These are phyloP conservation scores for Aspergillus hancockii DNA, from an alignment of 495 filamentous ascomycete species.

Conservation along the genomic window DNA sequence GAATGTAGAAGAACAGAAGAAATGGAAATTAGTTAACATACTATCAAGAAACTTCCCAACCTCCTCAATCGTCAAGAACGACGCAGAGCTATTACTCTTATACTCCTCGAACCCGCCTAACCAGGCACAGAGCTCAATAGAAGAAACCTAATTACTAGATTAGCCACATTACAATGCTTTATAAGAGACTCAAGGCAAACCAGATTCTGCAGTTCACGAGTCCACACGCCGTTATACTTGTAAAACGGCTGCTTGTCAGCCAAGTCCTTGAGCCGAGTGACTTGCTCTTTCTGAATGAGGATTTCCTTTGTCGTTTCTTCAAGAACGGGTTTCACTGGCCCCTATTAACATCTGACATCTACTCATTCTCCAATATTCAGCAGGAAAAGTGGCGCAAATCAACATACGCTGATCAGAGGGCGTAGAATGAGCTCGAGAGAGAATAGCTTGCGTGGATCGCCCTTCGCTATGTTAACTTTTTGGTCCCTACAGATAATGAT, in stretches of 20 bases:
- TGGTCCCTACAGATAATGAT: background rate
- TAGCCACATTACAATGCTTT: background rate
- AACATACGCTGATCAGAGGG: constrained; percentile 71
- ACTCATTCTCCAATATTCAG: background rate
- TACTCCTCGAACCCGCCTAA: constrained; percentile 62
- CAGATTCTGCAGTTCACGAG: constrained; percentile 78
- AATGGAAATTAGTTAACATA: constrained; percentile 35
- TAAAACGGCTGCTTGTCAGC: constrained; percentile 90
- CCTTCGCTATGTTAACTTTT: constrained; percentile 24
- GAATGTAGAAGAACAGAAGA: background rate
- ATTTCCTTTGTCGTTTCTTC: constrained; percentile 44
- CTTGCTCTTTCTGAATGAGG: constrained; percentile 44
- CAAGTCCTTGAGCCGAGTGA: constrained; percentile 59
- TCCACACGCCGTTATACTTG: constrained; percentile 90
- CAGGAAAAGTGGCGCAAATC: background rate
- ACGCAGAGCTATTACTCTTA: constrained; percentile 38
- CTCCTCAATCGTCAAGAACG: constrained; percentile 83
- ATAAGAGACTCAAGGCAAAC: constrained; percentile 34
- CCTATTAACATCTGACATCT: background rate
- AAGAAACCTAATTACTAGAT: constrained; percentile 49
- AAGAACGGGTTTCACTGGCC: constrained; percentile 44
- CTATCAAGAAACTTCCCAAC: constrained; percentile 75
- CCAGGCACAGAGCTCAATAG: constrained; percentile 75
- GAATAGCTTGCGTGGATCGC: constrained; percentile 71
- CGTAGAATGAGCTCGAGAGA: constrained; percentile 89